Base-by-base conservation (phyloP, 352 stramenopile species). In the Phytopythium ostracodes region DNA sequence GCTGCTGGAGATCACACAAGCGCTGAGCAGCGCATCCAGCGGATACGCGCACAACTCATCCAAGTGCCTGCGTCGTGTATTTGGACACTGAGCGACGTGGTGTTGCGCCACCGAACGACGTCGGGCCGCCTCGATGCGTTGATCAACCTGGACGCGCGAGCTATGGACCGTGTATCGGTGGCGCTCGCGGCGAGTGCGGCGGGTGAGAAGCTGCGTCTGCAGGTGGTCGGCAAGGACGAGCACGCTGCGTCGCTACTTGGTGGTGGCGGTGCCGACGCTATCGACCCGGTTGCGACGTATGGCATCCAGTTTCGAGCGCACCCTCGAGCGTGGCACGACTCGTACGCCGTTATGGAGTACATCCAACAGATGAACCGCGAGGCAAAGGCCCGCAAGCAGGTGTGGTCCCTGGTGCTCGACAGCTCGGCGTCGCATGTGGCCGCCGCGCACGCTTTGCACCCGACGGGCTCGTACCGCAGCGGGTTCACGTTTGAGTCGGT, bases 351-450 rank as follows among this genome's bases (percentile, higher is more conserved):
- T 25, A 63, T 72, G 17, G 61, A 88, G 59, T 87, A 79, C 44
- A 71, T 92, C 6, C 83, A 89, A 31, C 44, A 61, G 1, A 80
- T 91, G 67, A 89, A 87, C 46, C 60, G 73, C 36, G 76, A 89
- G 51, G 83, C 83, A 33, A 77, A 72, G 40, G 60, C 62, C 5
- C 71, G 81, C 27, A 82, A 85, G 25, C 73, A 92, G 50, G 67
- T 84, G 0, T 92, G 83, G 83, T 91, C 77, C 44, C 64, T 92
- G 17, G 67, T 92, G 20, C 68, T 92, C 59, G 76, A 91, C 50
- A 81, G 73, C 24, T 89, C 73, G 33, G 74, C 81, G 24, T 80
- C 77, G 8, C 83, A 92, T 55, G 66, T 89, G 54, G 77, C 81
- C 40, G 81, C 84, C 12, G 81, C 79, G 17, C 76, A 87, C 33